Base-by-base conservation (phyloP, 108 stramenopile genomes). In the Schizochytrium sp. region DNA sequence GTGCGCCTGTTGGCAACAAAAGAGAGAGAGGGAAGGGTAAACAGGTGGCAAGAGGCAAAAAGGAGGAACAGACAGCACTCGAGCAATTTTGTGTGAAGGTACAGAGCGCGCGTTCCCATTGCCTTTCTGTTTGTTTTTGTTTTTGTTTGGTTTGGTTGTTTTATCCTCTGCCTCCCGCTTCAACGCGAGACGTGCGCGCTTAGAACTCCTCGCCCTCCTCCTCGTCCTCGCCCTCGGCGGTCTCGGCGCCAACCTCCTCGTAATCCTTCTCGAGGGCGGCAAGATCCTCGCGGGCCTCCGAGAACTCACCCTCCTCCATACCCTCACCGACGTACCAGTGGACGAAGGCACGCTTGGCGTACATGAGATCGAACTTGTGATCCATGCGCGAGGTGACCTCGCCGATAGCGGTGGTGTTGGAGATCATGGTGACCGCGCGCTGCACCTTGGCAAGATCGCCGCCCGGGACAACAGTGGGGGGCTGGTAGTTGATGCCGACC, bases 361-460 rank as follows among this genome's bases (percentile, higher is more conserved):
- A 99, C 99, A 99, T 99, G 87, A 98, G 96, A 94, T 99, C 99
- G 95, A 99, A 99, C 97, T 99, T 95, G 97, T 98, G 98, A 91
- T 99, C 98, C 87, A 99, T 98, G 92, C 98, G 97, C 34, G 95
- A 95, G 44, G 98, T 94, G 34, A 97, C 98, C 95, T 98, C 98
- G 72, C 97, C 98, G 92, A 99, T 98, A 91, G 98, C 98, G 59
- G 98, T 99, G 89, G 98, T 99, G 96, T 99, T 99, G 94, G 98
- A 97, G 90, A 99, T 97, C 99, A 99, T 99, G 93, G 98, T 98
- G 57, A 98, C 97, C 57, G 98, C 97, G 89, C 98, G 97, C 94
- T 97, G 96, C 88, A 98, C 97, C 87, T 95, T 95, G 57, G 97
- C 96, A 89, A 98, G 92, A 89, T 98, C 97, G 53, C 97, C 96